Evolutionary conservation across 352 stramenopile genomes (phyloP).

Genomic region (Peronospora belbahrii): DNA sequence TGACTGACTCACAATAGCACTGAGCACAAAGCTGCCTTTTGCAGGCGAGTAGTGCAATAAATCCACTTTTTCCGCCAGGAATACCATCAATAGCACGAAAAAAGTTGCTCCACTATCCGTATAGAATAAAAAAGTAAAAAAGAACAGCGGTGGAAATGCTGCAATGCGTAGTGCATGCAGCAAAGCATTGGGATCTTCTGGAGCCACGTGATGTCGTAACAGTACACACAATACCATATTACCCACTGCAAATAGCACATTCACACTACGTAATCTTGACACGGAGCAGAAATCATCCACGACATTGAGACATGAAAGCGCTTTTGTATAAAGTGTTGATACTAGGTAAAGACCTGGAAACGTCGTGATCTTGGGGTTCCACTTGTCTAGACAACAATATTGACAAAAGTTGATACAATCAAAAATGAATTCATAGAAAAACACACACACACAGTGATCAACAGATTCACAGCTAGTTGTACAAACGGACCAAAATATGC

Average conservation of each 20-base stretch:
- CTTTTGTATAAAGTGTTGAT: constrained; percentile 36
- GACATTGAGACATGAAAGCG: constrained; percentile 3
- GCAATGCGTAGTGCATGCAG: constrained; percentile 63
- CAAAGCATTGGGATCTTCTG: constrained; percentile 35
- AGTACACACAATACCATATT: constrained; percentile 45
- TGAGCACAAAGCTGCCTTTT: constrained; percentile 41
- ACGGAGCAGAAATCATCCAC: constrained; percentile 46
- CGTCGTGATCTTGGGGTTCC: constrained; percentile 91
- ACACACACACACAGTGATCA: too few relatives aligned
- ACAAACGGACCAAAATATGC: constrained; percentile 50
- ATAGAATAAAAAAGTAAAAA: constrained; percentile 88
- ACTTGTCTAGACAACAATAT: constrained; percentile 45
- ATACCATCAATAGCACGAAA: constrained; percentile 84
- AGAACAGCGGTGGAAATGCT: constrained; percentile 80
- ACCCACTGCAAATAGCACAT: constrained; percentile 70
- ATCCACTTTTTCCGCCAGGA: constrained; percentile 48
- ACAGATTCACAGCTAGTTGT: too few relatives aligned
- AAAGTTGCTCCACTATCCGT: constrained; percentile 82
- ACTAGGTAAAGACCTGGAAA: constrained; percentile 85
- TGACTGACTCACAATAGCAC: constrained; percentile 39
- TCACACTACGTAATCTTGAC: constrained; percentile 58
- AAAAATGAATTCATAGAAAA: too few relatives aligned
- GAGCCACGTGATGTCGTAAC: constrained; percentile 36
- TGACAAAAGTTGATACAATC: neutral
- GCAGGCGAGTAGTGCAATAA: constrained; percentile 27